Evolutionary conservation across 176 grass and related monocot species (phyloP).

Genomic region (Carex kokanica): DNA sequence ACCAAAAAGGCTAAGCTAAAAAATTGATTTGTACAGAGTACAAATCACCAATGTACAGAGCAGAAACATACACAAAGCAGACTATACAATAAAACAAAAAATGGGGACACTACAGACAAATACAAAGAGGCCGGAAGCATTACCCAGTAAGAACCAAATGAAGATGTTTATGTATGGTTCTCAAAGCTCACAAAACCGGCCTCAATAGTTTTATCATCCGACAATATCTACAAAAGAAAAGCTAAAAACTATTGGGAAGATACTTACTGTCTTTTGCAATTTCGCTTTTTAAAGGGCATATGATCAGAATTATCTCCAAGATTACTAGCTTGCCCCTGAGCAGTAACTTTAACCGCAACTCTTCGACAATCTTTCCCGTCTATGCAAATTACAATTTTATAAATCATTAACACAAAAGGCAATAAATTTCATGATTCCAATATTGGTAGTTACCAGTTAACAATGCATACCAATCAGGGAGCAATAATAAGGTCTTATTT

Average conservation of each 20-base stretch:
- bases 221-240: background rate
- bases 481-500: slow-evolving; percentile 41
- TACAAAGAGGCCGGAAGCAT: background rate
- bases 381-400: background rate
- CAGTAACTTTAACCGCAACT: background rate
- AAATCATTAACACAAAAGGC: background rate
- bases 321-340: background rate
- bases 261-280: slow-evolving; percentile 12
- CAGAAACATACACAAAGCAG: background rate
- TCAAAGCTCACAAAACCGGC: background rate
- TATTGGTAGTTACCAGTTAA: background rate
- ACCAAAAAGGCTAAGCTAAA: background rate
- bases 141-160: background rate
- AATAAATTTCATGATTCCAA: background rate
- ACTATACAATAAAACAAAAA: background rate
- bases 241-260: background rate
- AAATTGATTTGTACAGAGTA: background rate
- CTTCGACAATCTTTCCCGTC: background rate
- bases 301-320: background rate
- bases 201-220: background rate
- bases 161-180: background rate
- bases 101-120: background rate
- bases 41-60: background rate
- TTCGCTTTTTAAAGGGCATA: slow-evolving; percentile 3
- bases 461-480: slow-evolving; percentile 9